Base-by-base conservation (phyloP, 2,329 filamentous ascomycete genomes). In the Trichoderma sp. region DNA sequence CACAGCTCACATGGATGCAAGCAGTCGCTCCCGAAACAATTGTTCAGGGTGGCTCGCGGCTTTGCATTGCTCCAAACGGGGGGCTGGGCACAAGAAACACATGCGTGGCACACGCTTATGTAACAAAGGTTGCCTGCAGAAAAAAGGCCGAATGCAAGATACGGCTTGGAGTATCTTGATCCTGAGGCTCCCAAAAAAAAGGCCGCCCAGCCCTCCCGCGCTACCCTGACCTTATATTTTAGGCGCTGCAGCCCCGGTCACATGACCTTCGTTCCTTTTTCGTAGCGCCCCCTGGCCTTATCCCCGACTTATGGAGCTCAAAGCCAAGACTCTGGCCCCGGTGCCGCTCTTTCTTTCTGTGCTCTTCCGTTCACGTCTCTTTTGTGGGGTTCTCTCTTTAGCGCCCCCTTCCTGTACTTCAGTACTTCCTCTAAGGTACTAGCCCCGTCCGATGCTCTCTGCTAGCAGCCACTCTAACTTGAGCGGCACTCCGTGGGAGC, bases 71-170 rank as follows among this genome's bases (percentile, higher is more conserved):
- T n/a, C 58, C 47, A 47, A 43, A 63, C 26, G 11, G 47, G 58
- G 59, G 26, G 23, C 53, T 30, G 13, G 28, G 26, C 28, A 28
- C 53, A 30, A 30, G 53, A 53, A 61, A 55, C 30, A 59, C 65
- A 28, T 68, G 23, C 36, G 17, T n/a, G 28, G 34, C 43, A 9
- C 15, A 9, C 53, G 71, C 50, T 72, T 72, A 72, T 64, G 66
- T 72, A 69, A 72, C 34, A 28, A 72, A 47, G 66, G 66, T n/a
- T 69, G 59, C 57, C 26, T 71, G 47, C 50, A 71, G 68, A 59
- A 69, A 68, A 67, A 69, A 59, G 68, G 66, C 66, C 71, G 71
- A 72, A 72, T 70, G 71, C 66, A 70, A 72, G 66, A 70, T 72
- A 55, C 64, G 70, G 64, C 43, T 32, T 62, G 55, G 12, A 30